phyloP scores from a whole-genome alignment of 805 yeast species.

The Sugiyamaella lignohabitans region DNA sequence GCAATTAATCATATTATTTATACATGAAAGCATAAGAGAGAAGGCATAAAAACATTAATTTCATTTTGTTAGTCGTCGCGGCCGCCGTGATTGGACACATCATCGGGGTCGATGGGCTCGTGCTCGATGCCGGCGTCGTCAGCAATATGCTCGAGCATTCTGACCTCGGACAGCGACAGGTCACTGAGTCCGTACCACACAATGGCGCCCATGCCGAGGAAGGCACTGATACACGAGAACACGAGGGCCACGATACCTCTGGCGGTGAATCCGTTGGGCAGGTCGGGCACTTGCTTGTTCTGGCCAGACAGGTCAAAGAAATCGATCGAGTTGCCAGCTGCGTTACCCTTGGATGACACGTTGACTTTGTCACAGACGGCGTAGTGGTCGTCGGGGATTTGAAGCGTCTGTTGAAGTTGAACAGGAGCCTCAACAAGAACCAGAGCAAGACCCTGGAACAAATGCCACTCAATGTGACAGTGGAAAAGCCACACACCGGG shows the following conservation, averaged over 20 bases:
- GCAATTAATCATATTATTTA: neutral
- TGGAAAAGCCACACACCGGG: constrained; percentile 96
- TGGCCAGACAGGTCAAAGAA: constrained; percentile 63
- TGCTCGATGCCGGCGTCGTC: constrained; percentile 41
- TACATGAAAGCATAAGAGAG: neutral
- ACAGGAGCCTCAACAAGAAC: constrained; percentile 78
- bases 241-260: constrained; percentile 92
- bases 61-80: constrained; percentile 2
- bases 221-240: constrained; percentile 81
- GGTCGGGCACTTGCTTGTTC: constrained; percentile 54
- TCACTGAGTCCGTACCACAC: constrained; percentile 83
- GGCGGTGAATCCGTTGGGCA: constrained; percentile 90
- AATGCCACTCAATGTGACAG: constrained; percentile 97
- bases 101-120: constrained; percentile 33
- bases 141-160: constrained; percentile 46
- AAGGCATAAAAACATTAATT: neutral
- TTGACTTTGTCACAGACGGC: constrained; percentile 54
- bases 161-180: constrained; percentile 58
- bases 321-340: constrained; percentile 74
- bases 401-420: constrained; percentile 48
- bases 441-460: constrained; percentile 86
- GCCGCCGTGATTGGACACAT: constrained; percentile 17
- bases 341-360: constrained; percentile 64
- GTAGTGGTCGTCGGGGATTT: constrained; percentile 54
- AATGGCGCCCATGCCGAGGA: constrained; percentile 72